Percentiles rank a stretch among this genome's conserved stretches.
Conservation (phyloP, 2,329 filamentous ascomycete species). For the Penicillium sp. region DNA sequence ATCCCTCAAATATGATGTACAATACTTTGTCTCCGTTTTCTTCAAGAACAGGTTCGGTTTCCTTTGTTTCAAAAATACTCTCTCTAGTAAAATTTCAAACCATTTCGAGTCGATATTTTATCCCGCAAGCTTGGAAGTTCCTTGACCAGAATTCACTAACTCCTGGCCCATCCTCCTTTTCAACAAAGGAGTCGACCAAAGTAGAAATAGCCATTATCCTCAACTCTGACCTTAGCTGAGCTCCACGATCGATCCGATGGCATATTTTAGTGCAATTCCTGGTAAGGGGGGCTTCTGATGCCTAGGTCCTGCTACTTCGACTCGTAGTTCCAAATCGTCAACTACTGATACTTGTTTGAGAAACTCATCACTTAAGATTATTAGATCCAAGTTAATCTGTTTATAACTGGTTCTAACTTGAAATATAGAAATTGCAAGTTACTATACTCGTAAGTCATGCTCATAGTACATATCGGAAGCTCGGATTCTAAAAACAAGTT, state of each 20-base stretch:
- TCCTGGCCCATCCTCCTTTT: too few species aligned
- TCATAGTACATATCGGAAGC: constrained; percentile 43
- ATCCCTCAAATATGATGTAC: constrained; percentile 30
- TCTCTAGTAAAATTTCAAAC: neutral
- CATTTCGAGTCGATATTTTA: neutral
- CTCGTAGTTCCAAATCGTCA: neutral
- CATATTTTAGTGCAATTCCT: too few species aligned
- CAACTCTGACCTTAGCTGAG: too few species aligned
- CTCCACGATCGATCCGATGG: too few species aligned
- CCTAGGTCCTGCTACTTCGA: too few species aligned
- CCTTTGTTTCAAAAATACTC: constrained; percentile 15
- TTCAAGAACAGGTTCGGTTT: constrained; percentile 27
- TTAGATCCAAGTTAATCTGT: too few species aligned
- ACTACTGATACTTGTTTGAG: neutral
- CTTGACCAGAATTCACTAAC: constrained; percentile 13
- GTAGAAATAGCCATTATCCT: too few species aligned
- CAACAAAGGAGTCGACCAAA: too few species aligned
- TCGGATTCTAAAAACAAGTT: constrained; percentile 17
- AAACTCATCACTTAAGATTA: neutral
- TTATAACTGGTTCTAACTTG: too few species aligned
- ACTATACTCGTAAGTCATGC: too few species aligned
- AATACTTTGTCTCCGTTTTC: constrained; percentile 31
- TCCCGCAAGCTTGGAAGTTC: constrained; percentile 2
- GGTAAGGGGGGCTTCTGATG: too few species aligned
- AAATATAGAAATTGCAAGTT: too few species aligned